Conservation (phyloP, 1,284 basidiomycete genomes). For the Ganoderma sinense region DNA sequence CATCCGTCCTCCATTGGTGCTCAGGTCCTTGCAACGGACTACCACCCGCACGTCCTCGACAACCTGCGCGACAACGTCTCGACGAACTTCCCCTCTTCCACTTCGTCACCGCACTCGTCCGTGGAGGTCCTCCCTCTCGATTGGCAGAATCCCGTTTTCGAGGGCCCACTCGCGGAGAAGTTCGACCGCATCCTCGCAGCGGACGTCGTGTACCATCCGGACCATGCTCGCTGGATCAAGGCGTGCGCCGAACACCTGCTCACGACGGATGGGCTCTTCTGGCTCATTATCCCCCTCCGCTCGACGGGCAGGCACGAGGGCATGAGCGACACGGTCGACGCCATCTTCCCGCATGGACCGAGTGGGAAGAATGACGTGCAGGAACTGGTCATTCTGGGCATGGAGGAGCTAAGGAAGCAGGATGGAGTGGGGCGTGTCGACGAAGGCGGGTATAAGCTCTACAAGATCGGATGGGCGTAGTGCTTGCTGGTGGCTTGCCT, state of each 20-base stretch:
- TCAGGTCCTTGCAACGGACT: conserved; percentile 79
- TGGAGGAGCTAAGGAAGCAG: conserved; percentile 54
- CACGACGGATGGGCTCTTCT: conserved; percentile 59
- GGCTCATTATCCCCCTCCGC: conserved; percentile 77
- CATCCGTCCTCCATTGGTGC: conserved; percentile 18
- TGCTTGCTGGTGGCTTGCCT: not conserved
- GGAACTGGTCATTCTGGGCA: conserved; percentile 52
- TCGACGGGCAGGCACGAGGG: conserved; percentile 71
- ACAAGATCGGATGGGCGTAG: conserved; percentile 68
- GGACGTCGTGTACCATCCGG: conserved; percentile 76
- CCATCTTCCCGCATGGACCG: conserved; percentile 53
- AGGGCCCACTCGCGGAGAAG: conserved; percentile 17
- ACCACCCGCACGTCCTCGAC: conserved; percentile 76
- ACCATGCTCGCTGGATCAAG: conserved; percentile 73
- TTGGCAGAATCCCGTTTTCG: conserved; percentile 58
- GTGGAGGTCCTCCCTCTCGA: conserved; percentile 64
- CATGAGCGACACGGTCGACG: conserved; percentile 63
- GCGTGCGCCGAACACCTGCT: conserved; percentile 62
- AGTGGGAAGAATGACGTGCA: conserved; percentile 1
- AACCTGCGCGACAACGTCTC: conserved; percentile 75
- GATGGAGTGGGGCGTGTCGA: conserved; percentile 70
- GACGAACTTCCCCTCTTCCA: conserved; percentile 57
- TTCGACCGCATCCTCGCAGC: conserved; percentile 70
- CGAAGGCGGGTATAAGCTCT: conserved; percentile 72
- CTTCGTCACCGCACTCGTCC: conserved; percentile 17